Conservation (phyloP, 345 rosid species). For the Murraya koenigii region DNA sequence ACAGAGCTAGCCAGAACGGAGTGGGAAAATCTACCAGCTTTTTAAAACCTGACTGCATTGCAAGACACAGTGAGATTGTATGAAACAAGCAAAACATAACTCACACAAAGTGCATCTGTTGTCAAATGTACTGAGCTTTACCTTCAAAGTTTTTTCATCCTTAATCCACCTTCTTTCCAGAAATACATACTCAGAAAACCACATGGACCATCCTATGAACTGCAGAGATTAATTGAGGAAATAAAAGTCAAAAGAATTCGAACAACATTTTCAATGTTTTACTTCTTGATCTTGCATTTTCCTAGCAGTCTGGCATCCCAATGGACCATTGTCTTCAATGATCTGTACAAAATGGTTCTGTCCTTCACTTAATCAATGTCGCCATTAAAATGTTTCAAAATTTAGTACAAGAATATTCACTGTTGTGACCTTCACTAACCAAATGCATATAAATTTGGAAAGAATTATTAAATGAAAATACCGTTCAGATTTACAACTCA, state of each 20-base stretch:
- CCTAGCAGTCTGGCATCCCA: no score
- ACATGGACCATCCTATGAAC: constrained; percentile 99
- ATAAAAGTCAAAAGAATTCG: no score
- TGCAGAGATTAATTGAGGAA: constrained; percentile 19
- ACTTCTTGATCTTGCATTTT: no score
- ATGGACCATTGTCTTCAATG: no score
- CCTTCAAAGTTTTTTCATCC: constrained; percentile 84
- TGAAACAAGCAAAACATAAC: background rate
- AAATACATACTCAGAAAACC: constrained; percentile 96
- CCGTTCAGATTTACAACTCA: constrained; percentile 13
- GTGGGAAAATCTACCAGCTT: constrained; percentile 72
- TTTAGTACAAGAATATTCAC: no score
- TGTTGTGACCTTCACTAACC: no score
- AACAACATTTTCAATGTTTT: no score
- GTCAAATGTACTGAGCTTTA: background rate
- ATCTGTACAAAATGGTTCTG: no score
- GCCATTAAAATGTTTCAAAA: no score
- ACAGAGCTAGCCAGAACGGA: constrained; percentile 97
- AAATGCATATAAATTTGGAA: no score
- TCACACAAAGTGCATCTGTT: constrained; percentile 1
- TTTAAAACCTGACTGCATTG: constrained; percentile 79
- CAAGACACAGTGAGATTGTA: no score
- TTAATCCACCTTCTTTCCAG: constrained; percentile 91
- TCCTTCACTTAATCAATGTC: no score
- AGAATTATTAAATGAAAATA: constrained; percentile 23